Evolutionary conservation across 108 stramenopile species (phyloP).

Genomic region (Skeletonema marinoi): DNA sequence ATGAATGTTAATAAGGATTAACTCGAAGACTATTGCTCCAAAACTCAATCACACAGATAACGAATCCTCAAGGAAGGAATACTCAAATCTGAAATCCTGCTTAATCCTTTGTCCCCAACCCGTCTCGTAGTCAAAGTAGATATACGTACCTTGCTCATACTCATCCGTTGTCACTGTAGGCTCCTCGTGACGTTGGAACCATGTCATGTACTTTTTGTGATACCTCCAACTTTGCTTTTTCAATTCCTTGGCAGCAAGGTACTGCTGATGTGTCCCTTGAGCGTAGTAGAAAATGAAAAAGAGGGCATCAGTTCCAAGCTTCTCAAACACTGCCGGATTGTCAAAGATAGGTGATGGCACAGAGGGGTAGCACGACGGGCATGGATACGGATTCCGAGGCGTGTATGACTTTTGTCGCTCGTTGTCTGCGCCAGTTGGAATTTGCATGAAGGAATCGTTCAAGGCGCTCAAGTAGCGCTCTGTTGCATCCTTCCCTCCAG

Average conservation of each 20-base stretch:
- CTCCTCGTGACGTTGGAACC: conserved; percentile 99
- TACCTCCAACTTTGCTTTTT: conserved; percentile 99
- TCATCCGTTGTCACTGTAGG: conserved; percentile 96
- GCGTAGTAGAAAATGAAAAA: conserved; percentile 99
- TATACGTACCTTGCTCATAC: conserved; percentile 99
- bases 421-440: conserved; percentile 66
- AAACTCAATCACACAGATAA: conserved; percentile 43
- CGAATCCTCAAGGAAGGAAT: conserved; percentile 95
- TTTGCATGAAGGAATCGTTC: conserved; percentile 79
- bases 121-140: conserved; percentile 99
- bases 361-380: conserved; percentile 89
- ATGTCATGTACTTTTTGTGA: conserved; percentile 99
- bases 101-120: conserved; percentile 99
- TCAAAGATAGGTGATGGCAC: conserved; percentile 88
- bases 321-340: conserved; percentile 94
- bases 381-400: conserved; percentile 92
- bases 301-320: conserved; percentile 95
- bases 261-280: conserved; percentile 98
- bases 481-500: conserved; percentile 31
- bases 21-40: background rate
- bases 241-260: conserved; percentile 96
- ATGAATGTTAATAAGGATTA: conserved; percentile 1
- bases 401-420: conserved; percentile 76
- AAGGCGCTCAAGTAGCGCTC: conserved; percentile 41
- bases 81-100: conserved; percentile 97